Base-by-base conservation (phyloP, 164 flowering plant species). In the Dillenia suffruticosa region DNA sequence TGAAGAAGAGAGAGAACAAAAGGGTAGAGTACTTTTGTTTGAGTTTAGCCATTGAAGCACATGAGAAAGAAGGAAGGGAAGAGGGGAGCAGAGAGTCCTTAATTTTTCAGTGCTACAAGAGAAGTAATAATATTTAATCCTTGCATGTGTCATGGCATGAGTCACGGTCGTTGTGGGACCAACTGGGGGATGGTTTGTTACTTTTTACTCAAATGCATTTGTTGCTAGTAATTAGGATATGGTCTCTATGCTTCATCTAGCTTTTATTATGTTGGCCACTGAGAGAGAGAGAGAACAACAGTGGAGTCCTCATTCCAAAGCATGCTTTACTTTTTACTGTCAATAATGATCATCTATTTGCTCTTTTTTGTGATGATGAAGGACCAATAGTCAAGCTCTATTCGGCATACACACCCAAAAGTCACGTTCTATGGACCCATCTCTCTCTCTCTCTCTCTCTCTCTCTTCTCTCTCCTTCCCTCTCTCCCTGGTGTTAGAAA, bases 71-170 rank as follows among this genome's bases (percentile, higher is more conserved):
- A 57, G 15, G 8, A 2, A 53, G 22, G 51, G 57, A 50, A 9
- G 17, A 51, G 9, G 8, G 14, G 9, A 24, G 54, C 54, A 40
- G 44, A 43, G 19, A 1, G 13, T 14, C 49, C 15, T 44, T 13
- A 9, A 15, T 9, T 43, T 49, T 17, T 46, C 3, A 15, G 47
- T 49, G 16, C 1, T 40, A 15, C 48, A 17, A 55, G 58, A 13
- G 46, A 55, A 56, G 45, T 11, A 17, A 14, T 9, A 54, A n/a
- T 8, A 44, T 54, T 52, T 51, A 46, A 9, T 32, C 51, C 24
- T 32, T 32, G 40, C 40, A 32, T 32, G 7, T 4, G 55, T 67
- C 56, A 67, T 53, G 66, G 75, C 75, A 60, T 61, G 60, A 72
- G 51, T 72, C 63, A 56, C 72, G 76, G 72, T 56, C 15, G 17